phyloP scores from a whole-genome alignment of 1,284 basidiomycete genomes.

The Inonotus hispidus region DNA sequence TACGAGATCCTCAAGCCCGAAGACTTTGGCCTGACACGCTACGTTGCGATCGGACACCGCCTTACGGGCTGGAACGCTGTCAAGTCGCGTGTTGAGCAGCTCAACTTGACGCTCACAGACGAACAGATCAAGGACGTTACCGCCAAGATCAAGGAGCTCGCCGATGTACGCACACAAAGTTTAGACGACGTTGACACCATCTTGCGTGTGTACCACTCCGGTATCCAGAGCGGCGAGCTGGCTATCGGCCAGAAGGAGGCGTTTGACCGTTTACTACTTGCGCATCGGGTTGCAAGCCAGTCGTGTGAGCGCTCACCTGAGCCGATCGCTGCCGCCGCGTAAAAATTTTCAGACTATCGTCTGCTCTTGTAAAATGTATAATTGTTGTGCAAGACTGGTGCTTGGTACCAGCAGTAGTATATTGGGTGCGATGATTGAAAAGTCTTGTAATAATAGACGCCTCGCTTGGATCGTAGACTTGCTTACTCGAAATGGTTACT shows the following conservation, averaged over 20 bases:
- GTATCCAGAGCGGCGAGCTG: slow-evolving; percentile 82
- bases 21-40: slow-evolving; percentile 96
- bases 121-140: slow-evolving; percentile 96
- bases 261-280: slow-evolving; percentile 74
- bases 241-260: slow-evolving; percentile 85
- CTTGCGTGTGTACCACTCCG: slow-evolving; percentile 91
- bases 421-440: not conserved
- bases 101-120: slow-evolving; percentile 82
- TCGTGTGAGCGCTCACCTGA: slow-evolving; percentile 10
- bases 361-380: not conserved
- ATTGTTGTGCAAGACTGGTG: not conserved
- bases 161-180: slow-evolving; percentile 95
- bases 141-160: slow-evolving; percentile 98
- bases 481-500: too few relatives aligned
- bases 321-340: slow-evolving; percentile 8
- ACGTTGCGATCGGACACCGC: slow-evolving; percentile 98
- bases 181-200: slow-evolving; percentile 99
- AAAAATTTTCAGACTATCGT: not conserved
- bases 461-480: too few relatives aligned
- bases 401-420: not conserved
- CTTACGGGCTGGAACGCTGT: slow-evolving; percentile 98
- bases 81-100: slow-evolving; percentile 98
- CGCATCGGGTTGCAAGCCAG: slow-evolving; percentile 51
- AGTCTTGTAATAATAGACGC: not conserved
- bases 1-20: slow-evolving; percentile 98